Base-by-base conservation (phyloP, 2,329 filamentous ascomycete species). In the Zasmidium angulare region DNA sequence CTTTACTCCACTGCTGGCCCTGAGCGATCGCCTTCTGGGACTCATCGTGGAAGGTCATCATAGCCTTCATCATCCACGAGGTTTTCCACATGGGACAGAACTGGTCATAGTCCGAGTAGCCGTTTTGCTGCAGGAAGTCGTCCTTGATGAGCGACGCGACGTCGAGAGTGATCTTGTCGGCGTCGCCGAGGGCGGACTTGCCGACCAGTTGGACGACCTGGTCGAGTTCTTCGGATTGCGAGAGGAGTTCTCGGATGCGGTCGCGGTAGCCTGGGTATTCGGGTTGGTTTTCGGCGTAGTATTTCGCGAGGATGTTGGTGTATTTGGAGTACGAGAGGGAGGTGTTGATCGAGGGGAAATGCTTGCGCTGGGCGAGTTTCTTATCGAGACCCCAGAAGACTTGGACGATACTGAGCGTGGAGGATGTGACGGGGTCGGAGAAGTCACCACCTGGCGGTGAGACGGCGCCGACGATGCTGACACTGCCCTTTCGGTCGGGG, bases 41-140 rank as follows among this genome's bases (percentile, higher is more conserved):
- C 82, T 99, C 95, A 72, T 99, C 96, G 75, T 97, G 91, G 85
- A 93, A 99, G 59, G 89, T 90, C 83, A 99, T 90, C 87, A 99
- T 98, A 65, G 91, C 89, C 85, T 96, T 97, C 95, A 99, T 99
- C 95, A 99, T 98, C 89, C 95, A 99, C 77, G 96, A 90, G 0
- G 95, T 99, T 88, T 99, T 99, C 95, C 95, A 99, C 72, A 99
- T 85, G 52, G 95, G 95, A 75, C 95, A 99, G 86, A 96, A 99
- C 80, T 98, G 93, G 75, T 99, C 95, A 76, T 99, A 98, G 78
- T 98, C 91, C 68, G 90, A 95, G 86, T 99, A 99, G 64, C 95
- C 95, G 80, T 99, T 99, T 78, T 99, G 95, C 79, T 99, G 95
- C 74, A 99, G 76, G 81, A 99, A 99, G 76, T 99, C 95, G 74